These are phyloP conservation scores for Jacaranda mimosifolia DNA, from an alignment of 257 asterid species.

Conservation along the genomic window DNA sequence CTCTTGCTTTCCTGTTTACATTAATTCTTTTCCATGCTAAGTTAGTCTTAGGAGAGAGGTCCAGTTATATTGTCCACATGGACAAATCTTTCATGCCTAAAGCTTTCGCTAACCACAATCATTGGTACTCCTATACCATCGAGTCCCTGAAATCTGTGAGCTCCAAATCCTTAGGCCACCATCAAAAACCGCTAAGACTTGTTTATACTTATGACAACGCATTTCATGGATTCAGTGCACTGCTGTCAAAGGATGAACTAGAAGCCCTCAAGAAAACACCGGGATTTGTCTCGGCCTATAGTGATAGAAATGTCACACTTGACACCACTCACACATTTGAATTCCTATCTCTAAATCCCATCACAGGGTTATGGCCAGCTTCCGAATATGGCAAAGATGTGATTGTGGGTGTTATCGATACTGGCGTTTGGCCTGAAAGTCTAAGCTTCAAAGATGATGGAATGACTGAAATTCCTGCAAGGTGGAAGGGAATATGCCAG, in stretches of 20 bases:
- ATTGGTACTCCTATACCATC: conserved; percentile 37
- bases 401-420: conserved; percentile 56
- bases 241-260: conserved; percentile 45
- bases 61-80: conserved; percentile 44
- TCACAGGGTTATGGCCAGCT: conserved; percentile 59
- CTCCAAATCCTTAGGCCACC: neutral
- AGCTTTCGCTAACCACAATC: conserved; percentile 41
- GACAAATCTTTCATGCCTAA: conserved; percentile 48
- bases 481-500: conserved; percentile 61
- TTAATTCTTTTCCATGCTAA: conserved; percentile 9
- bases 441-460: conserved; percentile 53
- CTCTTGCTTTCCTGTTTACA: conserved; percentile 11
- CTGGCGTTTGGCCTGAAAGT: conserved; percentile 66
- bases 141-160: conserved; percentile 29
- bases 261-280: conserved; percentile 35
- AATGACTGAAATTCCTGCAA: conserved; percentile 45
- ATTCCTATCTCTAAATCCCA: conserved; percentile 50
- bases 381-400: conserved; percentile 52
- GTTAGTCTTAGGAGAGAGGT: conserved; percentile 30
- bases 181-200: neutral
- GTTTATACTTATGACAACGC: conserved; percentile 55
- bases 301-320: conserved; percentile 41
- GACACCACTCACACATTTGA: conserved; percentile 62
- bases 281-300: conserved; percentile 52
- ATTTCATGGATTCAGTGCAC: conserved; percentile 55